These are phyloP conservation scores for Erigeron philadelphicus DNA, from an alignment of 140 eudicot species.

Conservation along the genomic window DNA sequence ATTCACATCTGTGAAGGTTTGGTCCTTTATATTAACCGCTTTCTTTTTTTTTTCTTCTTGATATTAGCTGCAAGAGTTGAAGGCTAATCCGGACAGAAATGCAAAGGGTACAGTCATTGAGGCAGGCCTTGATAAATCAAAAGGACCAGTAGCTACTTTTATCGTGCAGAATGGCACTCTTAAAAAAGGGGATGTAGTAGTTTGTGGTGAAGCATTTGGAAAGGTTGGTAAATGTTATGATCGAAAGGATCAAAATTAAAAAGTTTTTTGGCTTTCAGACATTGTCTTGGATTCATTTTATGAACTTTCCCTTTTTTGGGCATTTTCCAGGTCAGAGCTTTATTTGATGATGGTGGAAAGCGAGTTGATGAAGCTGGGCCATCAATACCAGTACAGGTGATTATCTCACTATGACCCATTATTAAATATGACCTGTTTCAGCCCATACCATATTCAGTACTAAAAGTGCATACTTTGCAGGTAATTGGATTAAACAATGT, in stretches of 20 bases:
- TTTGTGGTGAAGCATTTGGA: conserved; percentile 94
- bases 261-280: not conserved
- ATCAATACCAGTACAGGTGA: conserved; percentile 90
- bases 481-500: conserved; percentile 88
- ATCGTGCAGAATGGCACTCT: conserved; percentile 95
- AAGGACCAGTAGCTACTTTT: conserved; percentile 92
- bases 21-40: not conserved
- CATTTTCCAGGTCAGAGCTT: conserved; percentile 67
- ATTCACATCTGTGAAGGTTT: not conserved
- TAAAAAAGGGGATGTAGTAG: conserved; percentile 71
- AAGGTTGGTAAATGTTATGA: conserved; percentile 50
- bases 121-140: conserved; percentile 94
- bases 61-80: conserved; percentile 77
- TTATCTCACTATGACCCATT: not conserved
- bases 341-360: conserved; percentile 85
- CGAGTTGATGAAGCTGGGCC: conserved; percentile 90
- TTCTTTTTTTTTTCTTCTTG: not conserved
- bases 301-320: conserved; percentile 8
- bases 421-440: not conserved
- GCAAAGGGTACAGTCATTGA: conserved; percentile 97
- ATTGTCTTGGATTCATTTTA: conserved; percentile 13
- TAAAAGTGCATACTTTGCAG: conserved; percentile 32
- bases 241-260: conserved; percentile 9
- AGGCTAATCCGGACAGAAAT: conserved; percentile 87
- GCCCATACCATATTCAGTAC: conserved; percentile 3